These are phyloP conservation scores for Salix arbutifolia DNA, from an alignment of 345 rosid genomes.

Conservation along the genomic window DNA sequence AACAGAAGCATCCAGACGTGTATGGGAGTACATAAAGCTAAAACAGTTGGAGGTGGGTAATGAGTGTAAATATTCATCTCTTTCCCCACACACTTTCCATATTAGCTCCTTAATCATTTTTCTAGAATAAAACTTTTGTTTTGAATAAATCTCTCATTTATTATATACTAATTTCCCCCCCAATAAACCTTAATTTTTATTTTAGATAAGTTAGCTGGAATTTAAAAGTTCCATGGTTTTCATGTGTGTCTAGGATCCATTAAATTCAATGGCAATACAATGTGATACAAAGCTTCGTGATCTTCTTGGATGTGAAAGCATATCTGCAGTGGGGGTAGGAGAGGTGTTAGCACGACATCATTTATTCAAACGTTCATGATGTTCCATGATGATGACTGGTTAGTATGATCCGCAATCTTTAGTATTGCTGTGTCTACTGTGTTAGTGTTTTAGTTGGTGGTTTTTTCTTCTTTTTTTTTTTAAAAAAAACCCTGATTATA, in stretches of 20 bases:
- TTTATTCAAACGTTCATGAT: conserved; percentile 59
- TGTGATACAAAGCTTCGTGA: conserved; percentile 74
- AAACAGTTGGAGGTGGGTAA: conserved; percentile 71
- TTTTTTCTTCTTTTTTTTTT: not conserved
- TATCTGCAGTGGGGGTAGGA: conserved; percentile 71
- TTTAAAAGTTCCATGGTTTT: conserved; percentile 3
- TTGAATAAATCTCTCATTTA: not conserved
- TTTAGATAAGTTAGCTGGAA: conserved; percentile 4
- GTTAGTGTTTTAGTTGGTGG: not conserved
- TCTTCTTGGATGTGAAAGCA: conserved; percentile 87
- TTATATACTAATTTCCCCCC: not conserved
- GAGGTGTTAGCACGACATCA: conserved; percentile 66
- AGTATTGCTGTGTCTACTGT: not conserved
- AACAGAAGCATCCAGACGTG: conserved; percentile 47
- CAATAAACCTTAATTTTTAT: not conserved
- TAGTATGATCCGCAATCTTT: conserved; percentile 7
- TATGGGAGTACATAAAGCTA: conserved; percentile 75
- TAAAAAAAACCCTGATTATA: too few species aligned
- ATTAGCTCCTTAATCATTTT: not conserved
- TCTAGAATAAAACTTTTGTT: not conserved
- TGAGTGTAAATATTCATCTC: conserved; percentile 1
- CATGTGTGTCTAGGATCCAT: conserved; percentile 51
- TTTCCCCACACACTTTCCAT: not conserved
- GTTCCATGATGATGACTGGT: conserved; percentile 34
- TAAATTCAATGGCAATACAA: conserved; percentile 67